Base-by-base conservation (phyloP, 495 filamentous ascomycete species). In the Staphylotrichum tortipilum region DNA sequence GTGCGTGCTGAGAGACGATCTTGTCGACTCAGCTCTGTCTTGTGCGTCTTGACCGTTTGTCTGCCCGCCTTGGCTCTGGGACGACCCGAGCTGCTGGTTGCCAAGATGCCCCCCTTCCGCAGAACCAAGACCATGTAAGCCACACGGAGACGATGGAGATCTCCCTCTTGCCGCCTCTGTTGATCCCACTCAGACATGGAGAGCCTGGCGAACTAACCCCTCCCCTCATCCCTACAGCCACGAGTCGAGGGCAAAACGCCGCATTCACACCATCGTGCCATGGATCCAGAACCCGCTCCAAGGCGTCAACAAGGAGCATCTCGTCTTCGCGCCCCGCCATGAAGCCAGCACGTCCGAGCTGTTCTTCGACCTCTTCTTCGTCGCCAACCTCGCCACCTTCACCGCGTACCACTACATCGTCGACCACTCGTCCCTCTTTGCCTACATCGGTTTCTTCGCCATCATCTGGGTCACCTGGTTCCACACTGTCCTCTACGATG, bases 381-480 rank as follows among this genome's bases (percentile, higher is more conserved):
- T 81, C 18, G 77, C 78, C 33, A 80, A 80, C 45, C 62, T 81
- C 10, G 72, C 77, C 9, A 81, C 75, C 2, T 81, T 81, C 51
- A 79, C 78, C 1, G 68, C 70, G 23, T 73, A 73, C 23, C 72
- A 78, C 55, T 65, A 71, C 33, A 77, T 79, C 50, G 41, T 37
- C 49, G 52, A 59, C 41, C 56, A 55, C 49, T 59, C 56, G 2
- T 53, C 56, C 10, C 52, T 59, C 8, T 62, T 54, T 35, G 50
- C 53, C 40, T 59, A 59, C 36, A 44, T 59, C 22, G 56, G 56
- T 41, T 59, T 59, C 56, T 59, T 59, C 49, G 46, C 47, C 49
- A 59, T 86, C 37, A 72, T 88, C 11, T 88, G 84, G 83, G 79
- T 81, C 46, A 84, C 82, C 30, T 88, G 84, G 84, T 68, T 82